A percentile compares a stretch with the other conserved stretches of the same genome.
These are phyloP conservation scores for Ophiostoma himal-ulmi DNA, from an alignment of 2,329 filamentous ascomycete genomes.

Conservation along the genomic window DNA sequence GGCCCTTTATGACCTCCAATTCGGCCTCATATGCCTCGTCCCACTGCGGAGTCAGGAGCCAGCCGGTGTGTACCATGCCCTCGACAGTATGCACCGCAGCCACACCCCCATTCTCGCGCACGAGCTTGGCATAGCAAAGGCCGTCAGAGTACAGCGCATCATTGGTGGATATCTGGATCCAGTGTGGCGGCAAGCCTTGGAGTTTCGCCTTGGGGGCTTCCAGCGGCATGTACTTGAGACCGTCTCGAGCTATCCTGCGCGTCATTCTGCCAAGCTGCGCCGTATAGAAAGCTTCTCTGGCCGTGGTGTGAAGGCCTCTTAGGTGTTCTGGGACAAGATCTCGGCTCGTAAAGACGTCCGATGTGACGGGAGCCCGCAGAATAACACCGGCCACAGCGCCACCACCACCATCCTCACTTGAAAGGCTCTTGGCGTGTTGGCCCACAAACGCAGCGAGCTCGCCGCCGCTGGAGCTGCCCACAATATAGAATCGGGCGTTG, in stretches of 20 bases:
- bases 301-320: slow-evolving; percentile 37
- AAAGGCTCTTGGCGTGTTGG: slow-evolving; percentile 27
- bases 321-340: slow-evolving; percentile 37
- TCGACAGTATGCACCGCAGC: slow-evolving; percentile 40
- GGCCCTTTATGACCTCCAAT: slow-evolving; percentile 38
- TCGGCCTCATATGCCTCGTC: slow-evolving; percentile 39
- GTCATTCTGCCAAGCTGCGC: slow-evolving; percentile 33
- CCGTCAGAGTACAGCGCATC: slow-evolving; percentile 49
- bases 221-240: slow-evolving; percentile 39
- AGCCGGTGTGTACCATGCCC: slow-evolving; percentile 50
- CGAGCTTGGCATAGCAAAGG: slow-evolving; percentile 44
- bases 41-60: slow-evolving; percentile 43
- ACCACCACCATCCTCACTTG: slow-evolving; percentile 16
- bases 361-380: slow-evolving; percentile 45
- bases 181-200: slow-evolving; percentile 37
- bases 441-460: slow-evolving; percentile 43
- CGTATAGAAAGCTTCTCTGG: slow-evolving; percentile 35
- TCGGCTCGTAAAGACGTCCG: slow-evolving; percentile 37
- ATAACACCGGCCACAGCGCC: slow-evolving; percentile 37
- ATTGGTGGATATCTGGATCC: slow-evolving; percentile 47
- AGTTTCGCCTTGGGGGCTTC: slow-evolving; percentile 34
- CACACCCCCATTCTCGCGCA: slow-evolving; percentile 34
- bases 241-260: slow-evolving; percentile 37
- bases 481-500: slow-evolving; percentile 32
- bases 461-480: slow-evolving; percentile 45